Base-by-base conservation (phyloP, 202 grass and related monocot species). In the Schoenoplectus triqueter region DNA sequence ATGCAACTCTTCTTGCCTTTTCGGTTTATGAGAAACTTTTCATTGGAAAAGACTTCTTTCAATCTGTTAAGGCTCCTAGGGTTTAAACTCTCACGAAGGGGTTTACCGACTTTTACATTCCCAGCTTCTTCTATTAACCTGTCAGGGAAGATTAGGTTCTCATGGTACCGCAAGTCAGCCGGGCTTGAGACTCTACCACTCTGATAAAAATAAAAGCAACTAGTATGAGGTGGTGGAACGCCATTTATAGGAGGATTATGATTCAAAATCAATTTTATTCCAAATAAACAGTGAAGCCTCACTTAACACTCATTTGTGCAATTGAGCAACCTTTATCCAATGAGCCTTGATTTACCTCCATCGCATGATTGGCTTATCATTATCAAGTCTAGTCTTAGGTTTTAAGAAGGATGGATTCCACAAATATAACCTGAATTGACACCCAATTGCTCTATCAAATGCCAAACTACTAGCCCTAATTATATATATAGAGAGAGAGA, bases 101-200 rank as follows among this genome's bases (percentile, higher is more conserved):
- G 90, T 17, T 94, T 90, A 7, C 97, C 97, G 8, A 99, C 87
- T 49, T 86, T 90, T 54, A 99, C 93, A 49, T 46, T 90, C 47
- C 93, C 91, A 7, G 93, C 93, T 92, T 96, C 91, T 79, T 85
- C 86, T 88, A 99, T 87, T 66, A 96, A 48, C 4, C 93, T 85
- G 65, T 91, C 87, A 11, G 93, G 91, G 56, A 92, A 90, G 5
- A 99, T 59, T 81, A 99, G 87, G 66, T 96, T 83, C 72, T 99
- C 93, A 74, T 17, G 78, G 75, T 94, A 99, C 70, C 93, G 84
- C 75, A 99, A 78, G 45, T 99, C 93, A 3, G 89, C 92, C 45
- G 97, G 97, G 87, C 93, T 94, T n/a, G 97, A 96, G 77, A 94
- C 89, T 86, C 88, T 94, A 60, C 93, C 89, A 22, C 69, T 91